Evolutionary conservation across 306 rosid species (phyloP).

Genomic region (Dalbergia oliveri): DNA sequence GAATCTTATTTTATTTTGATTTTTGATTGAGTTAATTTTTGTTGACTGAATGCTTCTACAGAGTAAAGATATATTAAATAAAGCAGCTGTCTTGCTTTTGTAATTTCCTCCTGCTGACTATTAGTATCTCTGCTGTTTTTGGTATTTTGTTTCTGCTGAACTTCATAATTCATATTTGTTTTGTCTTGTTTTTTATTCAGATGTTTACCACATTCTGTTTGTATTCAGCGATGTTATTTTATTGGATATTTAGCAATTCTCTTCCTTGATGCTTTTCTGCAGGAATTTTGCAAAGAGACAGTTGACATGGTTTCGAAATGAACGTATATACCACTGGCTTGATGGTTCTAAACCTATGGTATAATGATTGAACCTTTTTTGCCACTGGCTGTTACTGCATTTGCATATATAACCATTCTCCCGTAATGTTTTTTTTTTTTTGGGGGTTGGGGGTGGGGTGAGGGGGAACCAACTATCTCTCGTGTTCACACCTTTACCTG

Average conservation of each 20-base stretch:
- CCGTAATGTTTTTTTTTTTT: neutral
- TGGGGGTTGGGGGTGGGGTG: no score
- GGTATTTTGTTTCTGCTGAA: conserved; percentile 16
- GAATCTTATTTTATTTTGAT: neutral
- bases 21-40: conserved; percentile 8
- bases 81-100: neutral
- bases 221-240: neutral
- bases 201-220: conserved; percentile 15
- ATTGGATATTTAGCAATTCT: conserved; percentile 30
- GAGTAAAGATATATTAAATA: neutral
- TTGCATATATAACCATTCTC: conserved; percentile 9
- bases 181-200: neutral
- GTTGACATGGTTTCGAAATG: conserved; percentile 93
- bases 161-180: neutral
- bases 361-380: conserved; percentile 46
- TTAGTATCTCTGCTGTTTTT: conserved; percentile 28
- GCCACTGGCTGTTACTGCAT: conserved; percentile 17
- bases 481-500: neutral
- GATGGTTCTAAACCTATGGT: conserved; percentile 93
- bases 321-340: conserved; percentile 89
- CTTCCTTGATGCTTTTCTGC: conserved; percentile 46
- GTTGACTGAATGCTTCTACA: conserved; percentile 6
- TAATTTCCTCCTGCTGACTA: neutral
- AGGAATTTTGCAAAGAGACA: conserved; percentile 96
- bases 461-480: neutral